Evolutionary conservation across 2,329 filamentous ascomycete species (phyloP).

Genomic region (Paecilomyces sp.): DNA sequence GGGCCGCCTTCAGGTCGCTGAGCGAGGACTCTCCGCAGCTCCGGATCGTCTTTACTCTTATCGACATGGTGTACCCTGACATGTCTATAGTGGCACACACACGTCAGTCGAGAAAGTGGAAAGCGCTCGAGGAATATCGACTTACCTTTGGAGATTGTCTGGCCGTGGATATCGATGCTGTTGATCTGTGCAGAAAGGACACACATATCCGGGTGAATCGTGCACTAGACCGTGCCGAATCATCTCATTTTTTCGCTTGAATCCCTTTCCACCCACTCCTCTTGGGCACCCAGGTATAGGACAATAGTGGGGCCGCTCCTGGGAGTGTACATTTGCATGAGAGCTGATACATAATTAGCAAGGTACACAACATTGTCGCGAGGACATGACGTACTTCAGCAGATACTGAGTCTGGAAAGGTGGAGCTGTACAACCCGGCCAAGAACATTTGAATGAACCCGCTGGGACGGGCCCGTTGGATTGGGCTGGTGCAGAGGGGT

Average conservation of each 20-base stretch:
- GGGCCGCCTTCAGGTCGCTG: slow-evolving; percentile 79
- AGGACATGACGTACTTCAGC: slow-evolving; percentile 47
- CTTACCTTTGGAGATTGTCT: slow-evolving; percentile 88
- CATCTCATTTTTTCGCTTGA: slow-evolving; percentile 66
- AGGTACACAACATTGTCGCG: background rate
- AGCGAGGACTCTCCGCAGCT: slow-evolving; percentile 73
- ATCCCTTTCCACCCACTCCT: slow-evolving; percentile 56
- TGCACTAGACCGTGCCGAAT: slow-evolving; percentile 81
- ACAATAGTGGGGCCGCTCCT: slow-evolving; percentile 58
- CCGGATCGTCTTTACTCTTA: slow-evolving; percentile 78
- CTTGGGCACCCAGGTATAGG: slow-evolving; percentile 52
- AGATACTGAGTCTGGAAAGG: slow-evolving; percentile 61
- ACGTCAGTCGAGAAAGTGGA: background rate
- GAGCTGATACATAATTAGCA: slow-evolving; percentile 25
- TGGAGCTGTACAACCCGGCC: slow-evolving; percentile 49
- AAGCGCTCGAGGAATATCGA: background rate
- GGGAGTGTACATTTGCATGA: slow-evolving; percentile 56
- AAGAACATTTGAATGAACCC: slow-evolving; percentile 46
- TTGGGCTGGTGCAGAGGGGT: slow-evolving; percentile 12
- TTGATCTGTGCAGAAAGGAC: slow-evolving; percentile 88
- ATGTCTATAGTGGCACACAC: slow-evolving; percentile 52
- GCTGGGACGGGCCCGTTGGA: slow-evolving; percentile 17
- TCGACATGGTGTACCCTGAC: slow-evolving; percentile 88
- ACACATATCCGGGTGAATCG: slow-evolving; percentile 88
- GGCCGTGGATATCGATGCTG: slow-evolving; percentile 93